Conservation (phyloP, 805 yeast species). For the Starmerella bombicola region DNA sequence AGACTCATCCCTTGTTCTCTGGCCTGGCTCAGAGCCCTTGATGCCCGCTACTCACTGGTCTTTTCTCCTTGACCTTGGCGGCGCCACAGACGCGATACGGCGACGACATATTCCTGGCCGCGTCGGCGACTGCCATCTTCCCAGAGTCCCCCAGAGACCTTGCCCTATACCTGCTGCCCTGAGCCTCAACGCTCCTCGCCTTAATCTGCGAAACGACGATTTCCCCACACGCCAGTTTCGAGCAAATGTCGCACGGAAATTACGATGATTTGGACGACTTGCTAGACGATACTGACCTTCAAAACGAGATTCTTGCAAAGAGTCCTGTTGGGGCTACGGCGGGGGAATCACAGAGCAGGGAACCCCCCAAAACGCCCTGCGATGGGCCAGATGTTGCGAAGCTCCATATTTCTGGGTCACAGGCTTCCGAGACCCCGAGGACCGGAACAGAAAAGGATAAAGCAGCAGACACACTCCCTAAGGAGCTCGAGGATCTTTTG, state of each 20-base stretch:
- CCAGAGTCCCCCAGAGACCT: no score
- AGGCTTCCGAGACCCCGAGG: not conserved
- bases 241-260: constrained; percentile 10
- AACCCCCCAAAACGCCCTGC: not conserved
- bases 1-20: constrained; percentile 29
- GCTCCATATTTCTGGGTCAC: not conserved
- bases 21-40: no score
- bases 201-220: no score
- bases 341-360: not conserved
- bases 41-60: no score
- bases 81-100: no score
- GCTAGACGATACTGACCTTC: constrained; percentile 73
- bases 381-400: not conserved
- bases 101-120: no score
- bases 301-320: constrained; percentile 38
- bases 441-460: not conserved
- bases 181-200: no score
- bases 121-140: no score
- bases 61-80: no score
- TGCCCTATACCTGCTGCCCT: no score
- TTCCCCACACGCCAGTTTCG: not conserved
- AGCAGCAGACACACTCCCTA: not conserved
- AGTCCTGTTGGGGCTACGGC: constrained; percentile 38
- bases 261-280: constrained; percentile 38
- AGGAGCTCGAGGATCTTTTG: constrained; percentile 4